Conservation (phyloP, 441 rosid genomes). For the Biscutella auriculata region DNA sequence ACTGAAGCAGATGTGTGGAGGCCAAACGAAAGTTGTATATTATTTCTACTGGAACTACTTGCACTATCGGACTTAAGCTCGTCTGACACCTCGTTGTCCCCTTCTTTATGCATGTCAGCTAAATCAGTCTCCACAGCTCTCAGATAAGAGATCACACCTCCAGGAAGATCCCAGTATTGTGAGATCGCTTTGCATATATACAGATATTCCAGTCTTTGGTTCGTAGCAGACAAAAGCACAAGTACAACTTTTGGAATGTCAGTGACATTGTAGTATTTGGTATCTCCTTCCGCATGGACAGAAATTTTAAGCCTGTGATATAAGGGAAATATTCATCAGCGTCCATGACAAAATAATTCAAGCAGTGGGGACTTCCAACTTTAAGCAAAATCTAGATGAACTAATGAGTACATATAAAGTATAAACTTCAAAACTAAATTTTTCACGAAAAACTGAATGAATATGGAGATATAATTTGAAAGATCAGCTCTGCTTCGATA, state of each 20-base stretch:
- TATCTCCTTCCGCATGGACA: conserved; percentile 21
- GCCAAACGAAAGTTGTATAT: conserved; percentile 23
- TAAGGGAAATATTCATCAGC: background rate
- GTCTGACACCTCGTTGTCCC: background rate
- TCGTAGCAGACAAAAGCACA: conserved; percentile 43
- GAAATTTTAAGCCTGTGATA: conserved; percentile 46
- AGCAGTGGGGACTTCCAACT: background rate
- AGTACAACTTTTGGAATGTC: conserved; percentile 52
- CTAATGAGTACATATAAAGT: no score
- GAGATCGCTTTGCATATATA: conserved; percentile 56
- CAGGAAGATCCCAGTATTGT: conserved; percentile 49
- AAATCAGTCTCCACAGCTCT: conserved; percentile 20
- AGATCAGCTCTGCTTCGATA: background rate
- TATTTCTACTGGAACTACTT: conserved; percentile 23
- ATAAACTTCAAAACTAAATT: no score
- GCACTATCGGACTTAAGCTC: conserved; percentile 25
- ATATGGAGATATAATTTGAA: background rate
- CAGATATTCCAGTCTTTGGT: conserved; percentile 31
- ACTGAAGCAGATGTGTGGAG: conserved; percentile 22
- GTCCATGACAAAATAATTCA: background rate
- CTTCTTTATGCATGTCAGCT: conserved; percentile 23
- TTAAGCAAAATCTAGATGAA: background rate
- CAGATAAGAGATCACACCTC: conserved; percentile 21
- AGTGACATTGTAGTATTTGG: conserved; percentile 52
- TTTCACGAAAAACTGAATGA: no score